Percentiles rank a stretch among this genome's conserved stretches.
Conservation (phyloP, 139 green algal species). For the Penium margaritaceum region DNA sequence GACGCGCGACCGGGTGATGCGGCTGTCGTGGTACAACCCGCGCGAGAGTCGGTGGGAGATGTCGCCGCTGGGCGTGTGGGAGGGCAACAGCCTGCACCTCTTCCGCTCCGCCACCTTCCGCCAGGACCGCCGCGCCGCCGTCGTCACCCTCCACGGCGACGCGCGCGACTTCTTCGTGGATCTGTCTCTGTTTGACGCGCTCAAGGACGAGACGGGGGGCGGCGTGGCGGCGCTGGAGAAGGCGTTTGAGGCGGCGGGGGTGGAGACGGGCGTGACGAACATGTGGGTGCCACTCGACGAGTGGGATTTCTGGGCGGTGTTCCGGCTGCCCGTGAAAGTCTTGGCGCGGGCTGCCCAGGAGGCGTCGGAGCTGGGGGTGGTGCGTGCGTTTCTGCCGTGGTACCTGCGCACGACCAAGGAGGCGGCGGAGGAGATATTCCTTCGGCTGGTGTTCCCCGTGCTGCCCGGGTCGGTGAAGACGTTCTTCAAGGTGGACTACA, state of each 20-base stretch:
- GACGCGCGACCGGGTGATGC: constrained; percentile 25
- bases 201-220: neutral
- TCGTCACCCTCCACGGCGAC: constrained; percentile 16
- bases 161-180: constrained; percentile 19
- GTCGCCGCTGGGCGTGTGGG: constrained; percentile 1
- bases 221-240: neutral
- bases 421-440: constrained; percentile 28
- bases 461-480: neutral
- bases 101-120: constrained; percentile 1
- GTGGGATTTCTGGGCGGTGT: constrained; percentile 9
- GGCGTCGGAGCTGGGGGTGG: neutral
- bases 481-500: constrained; percentile 14
- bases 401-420: constrained; percentile 8
- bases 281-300: constrained; percentile 28
- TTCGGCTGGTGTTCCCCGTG: constrained; percentile 22
- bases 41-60: constrained; percentile 27
- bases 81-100: neutral
- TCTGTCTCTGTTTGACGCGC: neutral
- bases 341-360: neutral
- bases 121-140: constrained; percentile 16
- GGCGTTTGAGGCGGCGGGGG: constrained; percentile 4
- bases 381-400: constrained; percentile 17
- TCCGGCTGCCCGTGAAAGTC: constrained; percentile 2
- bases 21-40: constrained; percentile 3
- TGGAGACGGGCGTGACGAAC: constrained; percentile 3